Evolutionary conservation across 2,329 filamentous ascomycete species (phyloP).

Genomic region (Fusarium napiforme): DNA sequence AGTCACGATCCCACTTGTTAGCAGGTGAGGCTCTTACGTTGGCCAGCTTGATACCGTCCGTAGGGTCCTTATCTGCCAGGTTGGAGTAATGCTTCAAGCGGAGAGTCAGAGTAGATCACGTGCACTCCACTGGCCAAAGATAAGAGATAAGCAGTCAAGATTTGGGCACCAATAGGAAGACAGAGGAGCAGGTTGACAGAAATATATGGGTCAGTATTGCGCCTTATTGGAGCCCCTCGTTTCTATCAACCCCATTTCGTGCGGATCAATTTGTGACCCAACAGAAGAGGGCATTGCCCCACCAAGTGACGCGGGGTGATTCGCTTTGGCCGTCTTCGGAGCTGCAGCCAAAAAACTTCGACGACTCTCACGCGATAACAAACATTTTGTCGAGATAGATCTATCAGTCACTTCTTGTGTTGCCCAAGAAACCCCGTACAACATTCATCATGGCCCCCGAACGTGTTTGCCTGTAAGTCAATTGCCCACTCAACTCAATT

Average conservation of each 20-base stretch:
- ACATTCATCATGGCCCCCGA: conserved; percentile 24
- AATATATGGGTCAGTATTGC: not conserved
- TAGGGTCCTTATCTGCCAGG: not conserved
- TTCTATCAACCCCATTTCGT: not conserved
- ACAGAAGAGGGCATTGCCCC: not conserved
- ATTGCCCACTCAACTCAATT: not conserved
- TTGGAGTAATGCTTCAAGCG: not conserved
- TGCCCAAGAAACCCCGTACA: not conserved
- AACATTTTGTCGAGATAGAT: not conserved
- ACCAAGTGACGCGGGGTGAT: not conserved
- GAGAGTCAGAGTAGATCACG: not conserved
- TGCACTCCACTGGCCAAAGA: not conserved
- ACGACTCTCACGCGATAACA: not conserved
- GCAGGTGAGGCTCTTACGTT: not conserved
- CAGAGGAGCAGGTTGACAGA: not conserved
- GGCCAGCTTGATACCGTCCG: not conserved
- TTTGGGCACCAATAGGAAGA: not conserved
- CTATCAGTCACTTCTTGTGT: not conserved
- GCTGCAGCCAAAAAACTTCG: not conserved
- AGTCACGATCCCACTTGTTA: not conserved
- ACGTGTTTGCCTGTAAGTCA: conserved; percentile 40
- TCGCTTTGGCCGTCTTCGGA: not conserved
- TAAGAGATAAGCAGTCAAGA: not conserved
- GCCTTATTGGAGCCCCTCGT: not conserved
- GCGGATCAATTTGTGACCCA: not conserved